Base-by-base conservation (phyloP, 805 yeast genomes). In the Cyberlindnera saturnus region DNA sequence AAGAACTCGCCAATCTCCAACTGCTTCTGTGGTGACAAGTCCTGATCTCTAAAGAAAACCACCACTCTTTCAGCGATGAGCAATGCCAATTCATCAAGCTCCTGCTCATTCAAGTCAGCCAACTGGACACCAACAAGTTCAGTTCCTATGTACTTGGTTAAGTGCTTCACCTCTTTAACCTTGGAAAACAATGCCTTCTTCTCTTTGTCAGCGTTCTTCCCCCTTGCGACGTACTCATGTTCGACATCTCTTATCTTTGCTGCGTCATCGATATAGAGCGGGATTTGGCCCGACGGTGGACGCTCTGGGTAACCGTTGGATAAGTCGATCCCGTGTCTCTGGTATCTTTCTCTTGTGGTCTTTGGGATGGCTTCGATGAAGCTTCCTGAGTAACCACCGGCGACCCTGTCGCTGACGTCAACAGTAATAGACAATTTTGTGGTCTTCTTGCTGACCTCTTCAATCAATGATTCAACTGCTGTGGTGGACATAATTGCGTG, bases 131-230 rank as follows among this genome's bases (percentile, higher is more conserved):
- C 78, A 35, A 67, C 64, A 43, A 73, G 62, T 47, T 73, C 78
- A n/a, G 78, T 73, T 39, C 79, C 79, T 49, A 73, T 55, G 48
- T 70, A 66, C 42, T 67, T 68, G 40, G 77, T 69, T 45, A 73
- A 58, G 43, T 73, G 47, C 34, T 49, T 66, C 18, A 73, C 74
- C 44, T 67, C 65, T 50, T 57, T 65, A 33, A 63, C 70, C 48
- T 70, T 71, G 11, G 69, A 62, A 39, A 67, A 60, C 16, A 67
- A 52, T 6, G 71, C 70, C 47, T 65, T 67, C 59, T 68, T 68
- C 45, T 64, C 68, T 9, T 66, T 69, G 44, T 68, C 73, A 7
- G 73, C 72, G 38, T 60, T 58, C 44, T 48, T 50, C 32, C 65
- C 70, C 39, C 69, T 55, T 44, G 63, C 69, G 38, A 60, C 46